A percentile compares a stretch with the other conserved stretches of the same genome.
phyloP scores from a whole-genome alignment of 164 flowering plant species.

The Santalum album region DNA sequence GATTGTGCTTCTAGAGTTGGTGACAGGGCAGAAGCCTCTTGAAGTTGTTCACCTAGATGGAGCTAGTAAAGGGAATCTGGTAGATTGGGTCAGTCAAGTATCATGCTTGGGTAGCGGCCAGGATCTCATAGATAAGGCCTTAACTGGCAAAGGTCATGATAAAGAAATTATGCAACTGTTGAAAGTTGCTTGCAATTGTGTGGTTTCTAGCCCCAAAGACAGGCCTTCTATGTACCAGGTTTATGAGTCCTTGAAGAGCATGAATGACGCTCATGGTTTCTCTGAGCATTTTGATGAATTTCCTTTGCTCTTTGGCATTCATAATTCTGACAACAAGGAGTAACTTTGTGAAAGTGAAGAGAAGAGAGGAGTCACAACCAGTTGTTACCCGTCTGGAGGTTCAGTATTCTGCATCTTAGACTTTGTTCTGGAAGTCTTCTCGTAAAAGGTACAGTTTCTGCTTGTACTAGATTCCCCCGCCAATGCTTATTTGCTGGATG shows the following conservation, averaged over 20 bases:
- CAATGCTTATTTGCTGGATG: too few species aligned
- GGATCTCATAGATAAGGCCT: slow-evolving; percentile 40
- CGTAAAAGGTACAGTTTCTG: slow-evolving; percentile 12
- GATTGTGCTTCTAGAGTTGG: slow-evolving; percentile 56
- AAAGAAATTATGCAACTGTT: slow-evolving; percentile 46
- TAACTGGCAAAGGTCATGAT: slow-evolving; percentile 45
- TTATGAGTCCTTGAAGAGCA: slow-evolving; percentile 39
- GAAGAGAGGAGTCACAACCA: not conserved
- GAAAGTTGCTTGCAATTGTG: slow-evolving; percentile 45
- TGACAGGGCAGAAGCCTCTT: slow-evolving; percentile 55
- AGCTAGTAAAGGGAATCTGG: slow-evolving; percentile 51
- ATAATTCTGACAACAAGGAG: slow-evolving; percentile 22
- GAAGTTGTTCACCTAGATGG: slow-evolving; percentile 33
- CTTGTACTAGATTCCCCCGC: slow-evolving; percentile 7
- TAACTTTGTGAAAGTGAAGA: slow-evolving; percentile 9
- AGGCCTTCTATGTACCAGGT: slow-evolving; percentile 51
- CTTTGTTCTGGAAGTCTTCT: slow-evolving; percentile 6
- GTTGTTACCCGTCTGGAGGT: not conserved
- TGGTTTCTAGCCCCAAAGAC: slow-evolving; percentile 56
- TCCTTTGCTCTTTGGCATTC: slow-evolving; percentile 34
- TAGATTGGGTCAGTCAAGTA: slow-evolving; percentile 49
- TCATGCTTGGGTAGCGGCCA: slow-evolving; percentile 24
- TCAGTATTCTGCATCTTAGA: not conserved
- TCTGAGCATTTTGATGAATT: slow-evolving; percentile 53
- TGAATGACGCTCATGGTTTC: slow-evolving; percentile 33